Base-by-base conservation (phyloP, 345 rosid species). In the Lepidium didymum region DNA sequence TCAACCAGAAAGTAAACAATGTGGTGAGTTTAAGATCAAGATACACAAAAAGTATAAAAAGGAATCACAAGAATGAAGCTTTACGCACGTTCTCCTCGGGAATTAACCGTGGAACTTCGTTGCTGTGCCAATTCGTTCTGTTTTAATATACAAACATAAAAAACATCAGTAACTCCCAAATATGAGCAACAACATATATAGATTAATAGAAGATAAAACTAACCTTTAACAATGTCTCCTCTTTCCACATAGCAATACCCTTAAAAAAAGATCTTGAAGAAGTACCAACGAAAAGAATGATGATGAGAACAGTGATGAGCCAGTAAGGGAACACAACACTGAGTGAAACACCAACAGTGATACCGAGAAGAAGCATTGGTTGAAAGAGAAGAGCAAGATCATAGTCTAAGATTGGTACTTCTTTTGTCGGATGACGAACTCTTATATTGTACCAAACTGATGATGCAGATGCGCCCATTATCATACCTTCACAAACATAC, bases 281-380 rank as follows among this genome's bases (percentile, higher is more conserved):
- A 53, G 97, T 64, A 87, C 96, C 96, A 15, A 90, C 4, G 59
- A 92, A 92, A 72, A 92, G 98, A 6, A 85, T 81, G 63, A 92
- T 92, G 80, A 90, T 92, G 64, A 92, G 89, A 10, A 92, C 87
- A 29, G 97, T 92, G 53, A 92, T 88, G 66, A 92, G 88, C 98
- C 98, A 92, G 73, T 88, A 90, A 42, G 98, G 98, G 68, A 92
- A 92, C 1, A 90, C 96, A 52, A 92, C 98, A 70, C 98, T 92
- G 34, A 92, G 79, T 16, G 96, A 49, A 53, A 92, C 98, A 38
- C 98, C 98, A 37, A 92, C 51, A 2, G 98, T 90, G 81, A 92
- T 90, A 50, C 98, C 98, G 6, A 92, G 90, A 69, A 92, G 76
- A 47, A 92, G 91, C 98, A 90, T 85, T 0, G 98, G 98, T 83